phyloP scores from a whole-genome alignment of 305 asterid species.

The Fraxinus latifolia region DNA sequence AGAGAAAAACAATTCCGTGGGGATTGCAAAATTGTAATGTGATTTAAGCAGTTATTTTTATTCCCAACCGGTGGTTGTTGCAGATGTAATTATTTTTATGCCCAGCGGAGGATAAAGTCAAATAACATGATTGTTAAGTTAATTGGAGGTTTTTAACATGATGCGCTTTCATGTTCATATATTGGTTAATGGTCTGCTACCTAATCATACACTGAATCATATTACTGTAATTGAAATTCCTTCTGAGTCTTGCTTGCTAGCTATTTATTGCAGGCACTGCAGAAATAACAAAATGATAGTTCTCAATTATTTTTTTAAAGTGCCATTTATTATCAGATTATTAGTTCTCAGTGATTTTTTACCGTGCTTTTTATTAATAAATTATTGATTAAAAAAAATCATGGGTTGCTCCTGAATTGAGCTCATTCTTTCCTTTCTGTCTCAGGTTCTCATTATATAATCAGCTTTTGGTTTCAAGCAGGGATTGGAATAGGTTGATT shows the following conservation, averaged over 20 bases:
- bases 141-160: background rate
- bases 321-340: background rate
- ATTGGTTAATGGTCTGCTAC: background rate
- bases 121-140: background rate
- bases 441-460: background rate
- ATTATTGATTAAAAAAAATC: background rate
- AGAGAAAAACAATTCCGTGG: background rate
- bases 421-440: background rate
- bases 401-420: background rate
- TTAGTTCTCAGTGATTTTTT: background rate
- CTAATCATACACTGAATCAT: background rate
- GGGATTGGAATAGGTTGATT: background rate
- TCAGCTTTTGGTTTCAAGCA: background rate
- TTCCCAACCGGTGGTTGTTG: background rate
- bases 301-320: background rate
- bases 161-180: background rate
- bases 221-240: background rate
- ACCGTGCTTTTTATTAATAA: background rate
- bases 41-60: background rate
- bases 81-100: background rate
- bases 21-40: background rate
- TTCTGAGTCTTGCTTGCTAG: background rate
- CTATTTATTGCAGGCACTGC: background rate
- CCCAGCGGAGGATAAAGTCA: background rate
- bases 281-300: background rate